These are phyloP conservation scores for Boletus fagicola DNA, from an alignment of 768 basidiomycete genomes.

Conservation along the genomic window DNA sequence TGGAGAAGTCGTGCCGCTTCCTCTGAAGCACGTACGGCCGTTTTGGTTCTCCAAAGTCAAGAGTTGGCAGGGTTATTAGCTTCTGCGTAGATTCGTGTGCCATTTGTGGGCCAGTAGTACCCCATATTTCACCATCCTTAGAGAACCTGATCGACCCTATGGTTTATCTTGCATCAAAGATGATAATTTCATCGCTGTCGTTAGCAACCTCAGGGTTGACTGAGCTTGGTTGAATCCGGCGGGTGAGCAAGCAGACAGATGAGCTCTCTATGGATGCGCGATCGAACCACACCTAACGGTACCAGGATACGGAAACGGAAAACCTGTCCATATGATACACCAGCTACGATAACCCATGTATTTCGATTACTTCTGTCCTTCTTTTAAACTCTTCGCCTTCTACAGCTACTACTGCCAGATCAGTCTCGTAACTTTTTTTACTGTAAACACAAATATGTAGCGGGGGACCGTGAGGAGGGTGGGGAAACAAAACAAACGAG, in stretches of 20 bases:
- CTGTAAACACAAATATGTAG: constrained; percentile 24
- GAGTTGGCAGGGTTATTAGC: constrained; percentile 48
- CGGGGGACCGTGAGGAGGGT: background rate
- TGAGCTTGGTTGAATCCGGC: background rate
- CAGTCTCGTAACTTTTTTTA: constrained; percentile 22
- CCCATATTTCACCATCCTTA: background rate
- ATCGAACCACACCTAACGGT: background rate
- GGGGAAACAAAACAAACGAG: constrained; percentile 13
- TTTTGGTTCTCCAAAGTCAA: constrained; percentile 93
- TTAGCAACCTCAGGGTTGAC: background rate
- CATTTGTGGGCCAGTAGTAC: background rate
- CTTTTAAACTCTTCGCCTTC: constrained; percentile 22
- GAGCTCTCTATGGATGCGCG: no score
- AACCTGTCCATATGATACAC: constrained; percentile 31
- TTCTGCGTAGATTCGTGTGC: background rate
- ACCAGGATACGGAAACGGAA: background rate
- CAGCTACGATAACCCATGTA: constrained; percentile 27
- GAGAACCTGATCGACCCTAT: background rate
- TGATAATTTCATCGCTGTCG: background rate
- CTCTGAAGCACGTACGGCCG: constrained; percentile 81
- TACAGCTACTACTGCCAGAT: constrained; percentile 31
- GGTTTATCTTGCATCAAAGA: background rate
- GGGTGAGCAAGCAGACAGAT: background rate
- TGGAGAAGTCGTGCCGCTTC: constrained; percentile 67
- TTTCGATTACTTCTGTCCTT: constrained; percentile 36